A percentile compares a stretch with the other conserved stretches of the same genome.
Evolutionary conservation across 2,329 filamentous ascomycete genomes (phyloP).

Genomic region (Sclerotinia nivalis): DNA sequence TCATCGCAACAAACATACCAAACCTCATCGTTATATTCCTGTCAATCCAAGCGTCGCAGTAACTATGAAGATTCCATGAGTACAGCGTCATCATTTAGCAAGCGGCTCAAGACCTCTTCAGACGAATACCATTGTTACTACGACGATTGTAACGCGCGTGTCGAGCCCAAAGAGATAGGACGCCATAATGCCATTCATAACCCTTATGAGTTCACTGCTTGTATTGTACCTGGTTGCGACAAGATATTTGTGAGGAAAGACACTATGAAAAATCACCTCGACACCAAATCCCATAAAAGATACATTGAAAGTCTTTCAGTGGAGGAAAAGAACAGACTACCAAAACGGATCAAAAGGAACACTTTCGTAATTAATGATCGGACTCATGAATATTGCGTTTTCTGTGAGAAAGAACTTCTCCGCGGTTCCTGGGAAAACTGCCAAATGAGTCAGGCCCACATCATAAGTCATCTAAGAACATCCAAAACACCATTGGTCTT

Average conservation of each 20-base stretch:
- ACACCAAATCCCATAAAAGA: neutral
- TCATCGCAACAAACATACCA: neutral
- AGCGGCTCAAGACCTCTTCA: neutral
- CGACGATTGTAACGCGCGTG: neutral
- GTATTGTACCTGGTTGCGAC: neutral
- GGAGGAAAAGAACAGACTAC: neutral
- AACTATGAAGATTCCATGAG: neutral
- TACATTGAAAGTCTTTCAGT: neutral
- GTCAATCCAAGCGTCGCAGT: neutral
- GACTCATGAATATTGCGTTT: neutral
- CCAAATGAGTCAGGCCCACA: neutral
- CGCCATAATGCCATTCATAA: neutral
- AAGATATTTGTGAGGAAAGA: neutral
- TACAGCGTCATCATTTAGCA: neutral
- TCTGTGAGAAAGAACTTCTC: neutral
- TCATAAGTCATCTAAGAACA: neutral
- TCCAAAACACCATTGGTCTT: neutral
- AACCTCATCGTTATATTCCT: neutral
- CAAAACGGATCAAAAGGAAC: neutral
- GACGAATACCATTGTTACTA: neutral
- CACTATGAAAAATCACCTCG: neutral
- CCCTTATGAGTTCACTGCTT: neutral
- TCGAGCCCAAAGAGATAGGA: neutral
- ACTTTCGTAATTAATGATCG: neutral
- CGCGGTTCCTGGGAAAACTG: constrained; percentile 3